A percentile compares a stretch with the other conserved stretches of the same genome.
phyloP scores from a whole-genome alignment of 2,329 filamentous ascomycete species.

The Massarina eburnea region DNA sequence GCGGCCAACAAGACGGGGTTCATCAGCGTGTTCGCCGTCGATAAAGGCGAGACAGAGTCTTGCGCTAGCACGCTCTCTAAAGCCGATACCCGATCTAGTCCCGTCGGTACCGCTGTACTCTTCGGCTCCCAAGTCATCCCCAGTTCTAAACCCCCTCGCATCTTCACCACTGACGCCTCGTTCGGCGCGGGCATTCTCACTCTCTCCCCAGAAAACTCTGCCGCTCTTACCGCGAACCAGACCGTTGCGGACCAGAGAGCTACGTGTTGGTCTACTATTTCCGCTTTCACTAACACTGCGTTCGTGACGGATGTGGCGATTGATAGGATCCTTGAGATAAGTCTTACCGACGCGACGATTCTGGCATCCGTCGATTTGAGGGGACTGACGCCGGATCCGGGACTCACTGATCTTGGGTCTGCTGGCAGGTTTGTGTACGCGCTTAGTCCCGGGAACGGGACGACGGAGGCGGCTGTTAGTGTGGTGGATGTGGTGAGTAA shows the following conservation, averaged over 20 bases:
- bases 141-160: slow-evolving; percentile 33
- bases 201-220: slow-evolving; percentile 31
- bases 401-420: slow-evolving; percentile 58
- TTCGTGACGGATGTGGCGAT: slow-evolving; percentile 61
- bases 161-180: slow-evolving; percentile 61
- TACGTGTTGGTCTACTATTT: slow-evolving; percentile 62
- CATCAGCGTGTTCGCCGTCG: slow-evolving; percentile 54
- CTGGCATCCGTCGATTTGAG: slow-evolving; percentile 44
- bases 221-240: slow-evolving; percentile 30
- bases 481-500: slow-evolving; percentile 43
- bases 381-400: slow-evolving; percentile 41
- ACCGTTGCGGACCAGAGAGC: slow-evolving; percentile 56
- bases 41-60: background rate
- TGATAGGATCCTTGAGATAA: slow-evolving; percentile 61
- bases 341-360: slow-evolving; percentile 51
- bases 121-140: slow-evolving; percentile 57
- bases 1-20: slow-evolving; percentile 59
- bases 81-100: slow-evolving; percentile 44
- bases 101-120: slow-evolving; percentile 58
- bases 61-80: slow-evolving; percentile 12
- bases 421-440: slow-evolving; percentile 61
- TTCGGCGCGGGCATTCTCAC: slow-evolving; percentile 58
- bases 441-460: slow-evolving; percentile 56
- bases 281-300: slow-evolving; percentile 50
- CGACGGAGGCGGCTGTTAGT: slow-evolving; percentile 35